These are phyloP conservation scores for Trichophaea hybrida DNA, from an alignment of 2,329 filamentous ascomycete genomes.

Conservation along the genomic window DNA sequence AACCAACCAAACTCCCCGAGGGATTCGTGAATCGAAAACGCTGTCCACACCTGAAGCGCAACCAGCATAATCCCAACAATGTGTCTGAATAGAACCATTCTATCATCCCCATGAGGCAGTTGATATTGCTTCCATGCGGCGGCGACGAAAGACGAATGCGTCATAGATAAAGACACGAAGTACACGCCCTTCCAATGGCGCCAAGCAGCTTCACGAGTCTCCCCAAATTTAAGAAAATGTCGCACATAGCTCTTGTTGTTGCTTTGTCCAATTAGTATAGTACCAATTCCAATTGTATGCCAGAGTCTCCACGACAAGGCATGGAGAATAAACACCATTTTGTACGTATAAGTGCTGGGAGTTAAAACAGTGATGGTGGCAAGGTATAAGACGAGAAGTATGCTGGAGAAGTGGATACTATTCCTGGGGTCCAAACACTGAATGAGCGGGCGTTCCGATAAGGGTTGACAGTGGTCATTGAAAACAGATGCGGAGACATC, in stretches of 20 bases:
- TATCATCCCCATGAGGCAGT: constrained; percentile 67
- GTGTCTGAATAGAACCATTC: constrained; percentile 73
- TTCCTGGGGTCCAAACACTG: constrained; percentile 87
- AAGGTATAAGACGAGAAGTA: constrained; percentile 61
- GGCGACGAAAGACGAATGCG: constrained; percentile 74
- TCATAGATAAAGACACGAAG: constrained; percentile 81
- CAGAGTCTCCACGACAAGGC: constrained; percentile 75
- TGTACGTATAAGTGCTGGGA: constrained; percentile 59
- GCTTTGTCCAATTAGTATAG: constrained; percentile 73
- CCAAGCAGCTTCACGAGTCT: constrained; percentile 83
- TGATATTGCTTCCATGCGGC: constrained; percentile 95
- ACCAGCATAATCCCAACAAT: constrained; percentile 67
- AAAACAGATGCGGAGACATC: constrained; percentile 24
- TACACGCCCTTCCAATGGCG: constrained; percentile 95
- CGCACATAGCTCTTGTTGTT: constrained; percentile 88
- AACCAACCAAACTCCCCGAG: constrained; percentile 98
- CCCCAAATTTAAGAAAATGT: constrained; percentile 94
- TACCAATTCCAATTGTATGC: constrained; percentile 78
- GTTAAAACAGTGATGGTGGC: constrained; percentile 59
- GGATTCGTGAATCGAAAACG: constrained; percentile 83
- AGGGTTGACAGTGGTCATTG: constrained; percentile 31
- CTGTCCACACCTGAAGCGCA: constrained; percentile 81
- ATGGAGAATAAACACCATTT: constrained; percentile 65
- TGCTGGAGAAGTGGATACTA: constrained; percentile 65
- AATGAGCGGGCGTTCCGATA: constrained; percentile 51